Evolutionary conservation across 139 green algal genomes (phyloP).

Genomic region (Micromonas commoda): DNA sequence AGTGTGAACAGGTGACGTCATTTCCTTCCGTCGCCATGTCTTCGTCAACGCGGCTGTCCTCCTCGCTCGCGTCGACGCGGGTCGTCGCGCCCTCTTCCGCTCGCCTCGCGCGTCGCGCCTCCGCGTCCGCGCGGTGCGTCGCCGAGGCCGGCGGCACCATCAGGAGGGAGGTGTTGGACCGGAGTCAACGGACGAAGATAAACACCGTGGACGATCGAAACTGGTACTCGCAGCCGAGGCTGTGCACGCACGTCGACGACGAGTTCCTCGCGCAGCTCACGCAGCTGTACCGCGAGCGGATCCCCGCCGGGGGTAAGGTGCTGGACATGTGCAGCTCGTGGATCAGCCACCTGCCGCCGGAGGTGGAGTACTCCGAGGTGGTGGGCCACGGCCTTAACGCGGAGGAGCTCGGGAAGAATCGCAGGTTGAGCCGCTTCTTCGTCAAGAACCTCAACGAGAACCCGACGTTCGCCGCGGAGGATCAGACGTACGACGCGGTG

Average conservation of each 20-base stretch:
- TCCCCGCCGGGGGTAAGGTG: conserved; percentile 45
- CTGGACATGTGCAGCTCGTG: conserved; percentile 51
- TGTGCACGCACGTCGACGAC: conserved; percentile 56
- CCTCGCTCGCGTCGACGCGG: too few relatives aligned
- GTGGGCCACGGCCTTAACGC: conserved; percentile 84
- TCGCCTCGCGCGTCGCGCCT: not conserved
- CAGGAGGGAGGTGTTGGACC: conserved; percentile 41
- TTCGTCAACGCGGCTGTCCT: too few relatives aligned
- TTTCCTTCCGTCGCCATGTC: too few relatives aligned
- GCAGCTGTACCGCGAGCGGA: conserved; percentile 66
- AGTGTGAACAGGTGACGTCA: too few relatives aligned
- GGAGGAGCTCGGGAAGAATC: conserved; percentile 67
- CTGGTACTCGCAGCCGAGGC: conserved; percentile 56
- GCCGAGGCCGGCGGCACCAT: conserved; percentile 26
- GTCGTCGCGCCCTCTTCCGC: not conserved
- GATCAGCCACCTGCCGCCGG: conserved; percentile 70
- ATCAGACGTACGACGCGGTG: conserved; percentile 69
- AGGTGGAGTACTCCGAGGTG: conserved; percentile 57
- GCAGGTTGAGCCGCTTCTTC: conserved; percentile 60
- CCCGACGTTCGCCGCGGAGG: conserved; percentile 50
- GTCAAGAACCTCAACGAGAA: conserved; percentile 44
- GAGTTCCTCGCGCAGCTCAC: conserved; percentile 69
- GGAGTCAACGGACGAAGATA: conserved; percentile 48
- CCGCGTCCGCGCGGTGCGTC: not conserved
- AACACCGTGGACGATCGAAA: conserved; percentile 47